phyloP scores from a whole-genome alignment of 306 rosid genomes.

The Parietaria judaica region DNA sequence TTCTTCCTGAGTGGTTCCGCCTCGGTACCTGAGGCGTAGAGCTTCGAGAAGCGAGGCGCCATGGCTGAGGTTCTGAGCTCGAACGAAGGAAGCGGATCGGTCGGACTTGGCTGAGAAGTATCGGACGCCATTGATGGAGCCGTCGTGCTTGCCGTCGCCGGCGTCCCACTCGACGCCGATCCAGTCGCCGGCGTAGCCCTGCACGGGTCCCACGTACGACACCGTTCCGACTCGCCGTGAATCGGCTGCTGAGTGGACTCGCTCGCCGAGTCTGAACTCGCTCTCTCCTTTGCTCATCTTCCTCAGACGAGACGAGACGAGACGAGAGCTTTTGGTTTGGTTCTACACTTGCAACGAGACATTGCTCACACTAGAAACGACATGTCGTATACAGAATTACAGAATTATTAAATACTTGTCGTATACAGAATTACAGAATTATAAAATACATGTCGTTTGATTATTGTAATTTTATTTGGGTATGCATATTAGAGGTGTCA shows the following conservation, averaged over 20 bases:
- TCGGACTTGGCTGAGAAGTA: conserved; percentile 63
- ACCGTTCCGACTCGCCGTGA: conserved; percentile 66
- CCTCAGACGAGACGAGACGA: no score
- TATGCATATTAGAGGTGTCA: no score
- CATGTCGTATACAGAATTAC: no score
- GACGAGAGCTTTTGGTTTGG: no score
- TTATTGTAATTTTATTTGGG: no score
- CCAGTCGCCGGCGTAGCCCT: conserved; percentile 69
- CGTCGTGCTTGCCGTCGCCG: conserved; percentile 74
- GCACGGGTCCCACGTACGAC: conserved; percentile 57
- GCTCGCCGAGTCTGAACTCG: conserved; percentile 51
- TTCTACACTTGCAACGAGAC: no score
- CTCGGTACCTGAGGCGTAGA: conserved; percentile 57
- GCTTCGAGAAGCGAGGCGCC: conserved; percentile 74
- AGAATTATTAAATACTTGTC: no score
- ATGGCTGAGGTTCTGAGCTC: conserved; percentile 46
- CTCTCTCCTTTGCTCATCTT: conserved; percentile 41
- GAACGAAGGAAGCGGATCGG: conserved; percentile 65
- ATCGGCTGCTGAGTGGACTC: conserved; percentile 58
- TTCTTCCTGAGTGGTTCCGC: conserved; percentile 70
- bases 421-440: no score
- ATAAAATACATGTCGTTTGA: no score
- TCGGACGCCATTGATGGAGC: conserved; percentile 59
- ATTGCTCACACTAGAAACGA: no score
- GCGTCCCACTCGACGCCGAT: conserved; percentile 92